phyloP scores from a whole-genome alignment of 169 alveolate genomes.

The Pseudocohnilembus persalinus region DNA sequence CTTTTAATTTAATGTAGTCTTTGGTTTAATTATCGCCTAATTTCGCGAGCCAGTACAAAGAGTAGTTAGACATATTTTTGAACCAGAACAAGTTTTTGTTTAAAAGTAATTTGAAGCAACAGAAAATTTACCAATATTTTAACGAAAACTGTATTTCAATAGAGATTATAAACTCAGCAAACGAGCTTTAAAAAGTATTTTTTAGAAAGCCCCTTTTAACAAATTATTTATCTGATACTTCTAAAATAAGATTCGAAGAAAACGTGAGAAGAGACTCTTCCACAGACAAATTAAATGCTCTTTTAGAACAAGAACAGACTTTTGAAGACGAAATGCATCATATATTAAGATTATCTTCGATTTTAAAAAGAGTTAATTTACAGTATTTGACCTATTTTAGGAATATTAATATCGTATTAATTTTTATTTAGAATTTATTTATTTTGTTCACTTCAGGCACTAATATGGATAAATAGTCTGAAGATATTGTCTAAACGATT shows the following conservation, averaged over 20 bases:
- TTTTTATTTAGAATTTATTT: not conserved
- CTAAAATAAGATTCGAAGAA: not conserved
- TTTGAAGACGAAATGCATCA: slow-evolving; percentile 1
- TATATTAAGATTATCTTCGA: not conserved
- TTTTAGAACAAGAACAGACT: not conserved
- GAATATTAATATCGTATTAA: not conserved
- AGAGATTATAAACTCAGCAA: not conserved
- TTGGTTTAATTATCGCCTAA: not conserved
- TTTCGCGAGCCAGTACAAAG: not conserved
- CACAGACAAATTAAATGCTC: not conserved
- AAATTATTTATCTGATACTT: not conserved
- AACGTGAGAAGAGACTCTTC: not conserved
- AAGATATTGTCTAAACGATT: not conserved
- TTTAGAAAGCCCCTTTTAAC: not conserved
- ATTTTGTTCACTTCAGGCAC: not conserved
- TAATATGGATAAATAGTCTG: no score
- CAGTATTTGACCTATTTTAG: not conserved
- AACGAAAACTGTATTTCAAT: not conserved
- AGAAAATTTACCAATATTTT: not conserved
- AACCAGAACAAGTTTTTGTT: not conserved
- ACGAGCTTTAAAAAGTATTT: not conserved
- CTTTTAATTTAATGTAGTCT: not conserved
- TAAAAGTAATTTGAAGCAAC: not conserved
- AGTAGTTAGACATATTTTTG: not conserved
- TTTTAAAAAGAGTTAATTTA: not conserved